These are phyloP conservation scores for Ustilago sp. DNA, from an alignment of 1,284 basidiomycete species.

Conservation along the genomic window DNA sequence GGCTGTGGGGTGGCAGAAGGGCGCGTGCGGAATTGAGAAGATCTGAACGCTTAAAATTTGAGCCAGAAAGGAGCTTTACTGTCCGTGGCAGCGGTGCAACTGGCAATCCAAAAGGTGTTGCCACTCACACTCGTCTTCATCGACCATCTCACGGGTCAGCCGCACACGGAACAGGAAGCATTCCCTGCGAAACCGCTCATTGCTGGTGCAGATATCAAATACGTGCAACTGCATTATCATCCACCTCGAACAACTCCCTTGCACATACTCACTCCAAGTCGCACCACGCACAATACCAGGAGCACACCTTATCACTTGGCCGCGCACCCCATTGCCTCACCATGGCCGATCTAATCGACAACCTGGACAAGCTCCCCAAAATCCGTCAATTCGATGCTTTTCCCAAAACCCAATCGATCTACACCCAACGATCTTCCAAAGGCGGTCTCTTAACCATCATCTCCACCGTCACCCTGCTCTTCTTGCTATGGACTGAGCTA, in stretches of 20 bases:
- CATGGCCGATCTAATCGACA: slow-evolving; percentile 61
- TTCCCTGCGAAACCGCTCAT: background rate
- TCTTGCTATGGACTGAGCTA: slow-evolving; percentile 86
- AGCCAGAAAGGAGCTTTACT: background rate
- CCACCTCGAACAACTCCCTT: too few species aligned
- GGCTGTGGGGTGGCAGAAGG: background rate
- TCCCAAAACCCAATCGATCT: slow-evolving; percentile 78
- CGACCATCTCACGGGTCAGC: background rate
- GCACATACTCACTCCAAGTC: too few species aligned
- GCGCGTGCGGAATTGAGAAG: slow-evolving; percentile 21
- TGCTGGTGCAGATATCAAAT: too few species aligned
- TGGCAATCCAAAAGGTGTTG: background rate
- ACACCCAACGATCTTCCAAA: slow-evolving; percentile 84
- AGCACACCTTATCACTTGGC: background rate
- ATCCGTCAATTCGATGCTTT: slow-evolving; percentile 69
- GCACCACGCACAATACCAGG: too few species aligned
- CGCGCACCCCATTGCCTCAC: background rate
- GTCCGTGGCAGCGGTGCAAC: slow-evolving; percentile 18
- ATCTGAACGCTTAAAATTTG: slow-evolving; percentile 14
- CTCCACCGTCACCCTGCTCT: slow-evolving; percentile 78
- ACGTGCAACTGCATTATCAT: too few species aligned
- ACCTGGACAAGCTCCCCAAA: slow-evolving; percentile 63
- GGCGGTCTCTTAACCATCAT: slow-evolving; percentile 89
- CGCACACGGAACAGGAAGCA: background rate
- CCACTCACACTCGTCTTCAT: background rate